A percentile compares a stretch with the other conserved stretches of the same genome.
Evolutionary conservation across 2,329 filamentous ascomycete species (phyloP).

Genomic region (Annulohypoxylon truncatum): DNA sequence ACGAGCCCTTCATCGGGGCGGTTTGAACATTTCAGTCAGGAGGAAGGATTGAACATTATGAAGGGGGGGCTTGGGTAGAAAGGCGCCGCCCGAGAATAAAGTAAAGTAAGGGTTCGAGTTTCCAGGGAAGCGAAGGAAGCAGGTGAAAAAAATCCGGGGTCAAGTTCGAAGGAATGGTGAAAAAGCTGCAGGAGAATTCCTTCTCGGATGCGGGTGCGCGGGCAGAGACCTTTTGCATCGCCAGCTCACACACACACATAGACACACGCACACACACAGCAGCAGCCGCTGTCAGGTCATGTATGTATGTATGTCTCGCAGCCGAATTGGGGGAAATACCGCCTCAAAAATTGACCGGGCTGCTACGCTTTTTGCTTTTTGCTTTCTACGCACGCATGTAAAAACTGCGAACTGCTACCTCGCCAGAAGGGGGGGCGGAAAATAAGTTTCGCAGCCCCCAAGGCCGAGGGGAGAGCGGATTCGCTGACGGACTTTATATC

Average conservation of each 20-base stretch:
- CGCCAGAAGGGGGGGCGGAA: slow-evolving; percentile 8
- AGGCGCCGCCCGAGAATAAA: slow-evolving; percentile 23
- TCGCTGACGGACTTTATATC: slow-evolving; percentile 8
- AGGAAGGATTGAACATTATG: slow-evolving; percentile 43
- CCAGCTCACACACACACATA: too few relatives aligned
- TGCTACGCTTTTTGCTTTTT: not conserved
- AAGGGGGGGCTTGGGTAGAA: slow-evolving; percentile 19
- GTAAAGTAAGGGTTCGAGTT: not conserved
- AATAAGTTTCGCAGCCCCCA: slow-evolving; percentile 15
- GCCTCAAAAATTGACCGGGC: slow-evolving; percentile 7
- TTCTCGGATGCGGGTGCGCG: slow-evolving; percentile 9
- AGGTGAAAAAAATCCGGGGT: slow-evolving; percentile 10
- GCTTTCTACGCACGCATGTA: slow-evolving; percentile 3
- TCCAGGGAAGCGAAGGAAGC: not conserved
- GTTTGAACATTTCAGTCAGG: slow-evolving; percentile 43
- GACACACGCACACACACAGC: slow-evolving; percentile 9
- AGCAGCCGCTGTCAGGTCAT: slow-evolving; percentile 10
- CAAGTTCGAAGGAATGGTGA: slow-evolving; percentile 20
- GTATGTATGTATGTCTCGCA: slow-evolving; percentile 23
- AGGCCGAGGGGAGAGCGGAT: slow-evolving; percentile 7
- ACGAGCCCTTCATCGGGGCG: slow-evolving; percentile 48
- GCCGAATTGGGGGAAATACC: not conserved
- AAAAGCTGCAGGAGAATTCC: slow-evolving; percentile 25
- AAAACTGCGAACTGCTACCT: slow-evolving; percentile 18
- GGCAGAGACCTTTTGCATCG: not conserved